Base-by-base conservation (phyloP, 495 filamentous ascomycete genomes). In the Opeltia flavorubescens region DNA sequence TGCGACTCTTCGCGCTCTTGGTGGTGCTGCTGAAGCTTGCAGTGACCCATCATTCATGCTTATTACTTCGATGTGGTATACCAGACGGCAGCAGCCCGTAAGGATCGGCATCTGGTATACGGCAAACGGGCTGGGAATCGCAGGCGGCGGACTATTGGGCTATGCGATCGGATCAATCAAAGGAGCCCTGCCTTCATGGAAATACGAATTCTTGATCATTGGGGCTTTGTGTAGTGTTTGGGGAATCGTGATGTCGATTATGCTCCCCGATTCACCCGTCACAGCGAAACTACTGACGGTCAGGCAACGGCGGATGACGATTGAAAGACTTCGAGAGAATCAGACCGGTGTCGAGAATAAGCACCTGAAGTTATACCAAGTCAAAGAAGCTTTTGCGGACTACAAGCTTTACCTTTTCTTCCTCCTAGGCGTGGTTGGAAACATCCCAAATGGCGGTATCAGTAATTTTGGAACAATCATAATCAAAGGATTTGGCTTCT, bases 331-430 rank as follows among this genome's bases (percentile, higher is more conserved):
- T 8, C 63, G 75, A 21, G 66, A 68, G 11, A 80, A 83, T 44
- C 75, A 78, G 50, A 81, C 77, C 0, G 78, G 78, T 35, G 65
- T 81, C n/a, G 77, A 81, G 62, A 81, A 80, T 47, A 73, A 76
- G 40, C 63, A 70, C 46, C 55, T 83, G 40, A 81, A 81, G 55
- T 60, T 55, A 9, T 66, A 65, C 36, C 80, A 84, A 56, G 63
- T 80, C 6, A 49, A 51, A 2, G 80, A 83, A 48, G 74, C 76
- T 7, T 62, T 74, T 30, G 48, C 63, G 20, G 80, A 84, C 50
- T 63, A 73, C 36, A 84, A 83, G 54, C 60, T 78, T 5, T 80
- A 77, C 59, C 67, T 82, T 11, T 71, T 83, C 40, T 76, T 75
- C 25, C 49, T 74, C 15, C 67, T 82, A 51, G 81, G 77, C 48